Base-by-base conservation (phyloP, 2,329 filamentous ascomycete genomes). In the Escovopsis sp. region DNA sequence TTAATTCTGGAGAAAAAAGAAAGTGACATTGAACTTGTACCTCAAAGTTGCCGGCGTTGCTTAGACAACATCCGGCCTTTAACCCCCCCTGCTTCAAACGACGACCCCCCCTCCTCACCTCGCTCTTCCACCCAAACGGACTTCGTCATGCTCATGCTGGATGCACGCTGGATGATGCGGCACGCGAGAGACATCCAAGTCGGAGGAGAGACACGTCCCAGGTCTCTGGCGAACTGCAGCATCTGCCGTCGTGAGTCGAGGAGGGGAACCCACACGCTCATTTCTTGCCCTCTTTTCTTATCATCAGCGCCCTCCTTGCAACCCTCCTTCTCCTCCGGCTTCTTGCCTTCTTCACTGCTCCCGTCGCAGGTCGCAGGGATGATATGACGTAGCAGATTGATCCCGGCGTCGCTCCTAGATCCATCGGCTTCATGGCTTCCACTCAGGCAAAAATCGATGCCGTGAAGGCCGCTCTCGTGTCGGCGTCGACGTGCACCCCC, bases 401-500 rank as follows among this genome's bases (percentile, higher is more conserved):
- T n/a, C 51, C 51, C 52, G 34, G 34, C 45, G 34, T 33, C 21
- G 21, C 9, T 11, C 21, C 21, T 41, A 36, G 41, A 38, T 45
- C 45, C 43, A 49, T 45, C 44, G 43, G 42, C 39, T 43, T 45
- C 40, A 66, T 68, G 63, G 53, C 60, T 57, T 58, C 62, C 40
- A 43, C 56, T 48, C 56, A 60, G 43, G 50, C 50, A 43, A 62
- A 63, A 45, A 51, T 50, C 47, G 63, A 68, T 41, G 61, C 66
- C 40, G 63, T 72, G 48, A 74, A 72, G 48, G 56, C 58, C 40
- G 68, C 69, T 29, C 55, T 74, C 42, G 57, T 65, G 41, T 69
- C 65, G 36, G 61, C 61, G 11, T 55, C 65, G 32, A 72, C 63
- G 45, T 76, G 70, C 53, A 70, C 68, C 30, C 54, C 64, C 16